Evolutionary conservation across 1,139 yeast genomes (phyloP), one percentile per base, ranked within the genome.

Genomic region (Kluyveromyces sp.): DNA sequence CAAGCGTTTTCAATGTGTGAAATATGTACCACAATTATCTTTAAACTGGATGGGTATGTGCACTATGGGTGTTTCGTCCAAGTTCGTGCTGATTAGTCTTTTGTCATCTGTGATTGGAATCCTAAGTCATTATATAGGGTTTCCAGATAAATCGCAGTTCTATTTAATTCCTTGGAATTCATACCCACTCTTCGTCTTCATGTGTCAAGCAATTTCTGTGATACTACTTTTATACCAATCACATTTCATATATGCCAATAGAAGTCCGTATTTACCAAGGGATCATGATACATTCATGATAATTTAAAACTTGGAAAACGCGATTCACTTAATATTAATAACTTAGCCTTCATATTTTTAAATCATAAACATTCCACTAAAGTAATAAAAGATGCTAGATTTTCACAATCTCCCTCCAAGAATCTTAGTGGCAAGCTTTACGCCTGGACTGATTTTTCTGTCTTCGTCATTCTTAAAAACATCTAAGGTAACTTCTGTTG

Each of bases 401-500:
- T 30, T 39, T 52, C 68, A 85, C 50, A 86, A 65, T 64, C 79
- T 79, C 29, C 79, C 83, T 2, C 92, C 88, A 44, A 86, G 58
- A 37, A 81, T 54, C 52, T 75, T 77, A 35, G 90, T 74, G 26
- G 86, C 90, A 52, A 83, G 55, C 55, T 78, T 77, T 39, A 84
- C 87, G 28, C 80, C 78, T 41, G 66, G 62, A 46, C 81, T 70
- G 37, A 84, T 77, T 46, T 73, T 70, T 56, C 94, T 72, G 46
- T 82, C 84, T 41, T 73, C 72, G 44, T 77, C 79, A 3, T 74
- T 72, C 44, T 78, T 72, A 57, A 85, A 84, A 58, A 84, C 88
- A 8, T 71, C 67, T 45, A 83, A 60, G 5, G 70, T 68, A 53
- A 88, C 70, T 42, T 71, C 69, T 15, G 65, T 63, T 1, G 88